Evolutionary conservation across 2,329 filamentous ascomycete species (phyloP).

Genomic region (Grosmannia huntii): DNA sequence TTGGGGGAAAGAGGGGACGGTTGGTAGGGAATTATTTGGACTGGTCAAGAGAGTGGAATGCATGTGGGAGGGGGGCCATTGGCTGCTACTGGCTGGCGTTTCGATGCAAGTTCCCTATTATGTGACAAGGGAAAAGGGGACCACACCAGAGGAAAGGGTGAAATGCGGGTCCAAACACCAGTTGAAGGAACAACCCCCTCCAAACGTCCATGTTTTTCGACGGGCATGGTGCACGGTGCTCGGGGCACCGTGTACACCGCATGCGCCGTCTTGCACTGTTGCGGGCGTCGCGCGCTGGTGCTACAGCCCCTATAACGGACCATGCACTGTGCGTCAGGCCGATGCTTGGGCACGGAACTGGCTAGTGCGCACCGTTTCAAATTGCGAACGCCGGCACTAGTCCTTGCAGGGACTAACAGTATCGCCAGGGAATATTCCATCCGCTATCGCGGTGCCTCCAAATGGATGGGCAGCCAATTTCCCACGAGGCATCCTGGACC

Average conservation of each 20-base stretch:
- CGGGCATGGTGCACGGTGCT: neutral
- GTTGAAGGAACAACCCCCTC: neutral
- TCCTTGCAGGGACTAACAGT: neutral
- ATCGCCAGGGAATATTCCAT: constrained; percentile 3
- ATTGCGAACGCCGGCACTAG: constrained; percentile 8
- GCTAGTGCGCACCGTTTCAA: constrained; percentile 7
- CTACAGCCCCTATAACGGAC: neutral
- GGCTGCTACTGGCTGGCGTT: constrained; percentile 3
- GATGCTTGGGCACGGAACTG: neutral
- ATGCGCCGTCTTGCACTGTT: neutral
- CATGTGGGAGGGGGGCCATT: neutral
- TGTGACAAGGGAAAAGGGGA: constrained; percentile 1
- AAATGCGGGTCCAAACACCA: neutral
- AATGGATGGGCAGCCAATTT: neutral
- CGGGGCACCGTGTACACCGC: neutral
- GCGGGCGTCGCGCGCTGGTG: neutral
- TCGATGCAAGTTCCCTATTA: constrained; percentile 1
- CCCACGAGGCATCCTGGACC: neutral
- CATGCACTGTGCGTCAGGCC: neutral
- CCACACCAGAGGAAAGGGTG: neutral
- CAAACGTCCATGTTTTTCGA: neutral
- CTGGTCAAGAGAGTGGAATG: neutral
- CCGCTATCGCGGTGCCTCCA: neutral
- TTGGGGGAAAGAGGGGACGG: constrained; percentile 4
- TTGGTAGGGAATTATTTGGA: constrained; percentile 6